These are phyloP conservation scores for Saitozyma podzolica DNA, from an alignment of 768 basidiomycete genomes.

Conservation along the genomic window DNA sequence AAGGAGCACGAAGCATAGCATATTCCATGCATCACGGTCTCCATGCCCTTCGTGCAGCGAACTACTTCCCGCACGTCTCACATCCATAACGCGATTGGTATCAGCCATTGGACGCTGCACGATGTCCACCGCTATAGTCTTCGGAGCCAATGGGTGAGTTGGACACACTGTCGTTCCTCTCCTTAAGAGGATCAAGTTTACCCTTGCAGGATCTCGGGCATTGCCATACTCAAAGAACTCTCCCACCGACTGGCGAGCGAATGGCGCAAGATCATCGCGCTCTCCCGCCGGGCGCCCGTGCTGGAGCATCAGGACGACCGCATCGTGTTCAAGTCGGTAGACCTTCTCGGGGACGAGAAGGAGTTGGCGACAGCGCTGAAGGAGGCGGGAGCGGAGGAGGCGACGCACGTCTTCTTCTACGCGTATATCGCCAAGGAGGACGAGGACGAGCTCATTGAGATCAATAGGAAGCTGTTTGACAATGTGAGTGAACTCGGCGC, in stretches of 20 bases:
- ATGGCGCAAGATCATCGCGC: background rate
- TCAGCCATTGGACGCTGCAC: background rate
- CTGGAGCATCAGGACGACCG: conserved; percentile 17
- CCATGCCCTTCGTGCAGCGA: too few species aligned
- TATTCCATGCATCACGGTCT: too few species aligned
- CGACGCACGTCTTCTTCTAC: conserved; percentile 6
- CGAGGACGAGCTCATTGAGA: conserved; percentile 26
- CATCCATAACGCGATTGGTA: background rate
- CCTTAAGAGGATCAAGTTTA: background rate
- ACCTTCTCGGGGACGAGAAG: background rate
- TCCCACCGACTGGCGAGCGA: background rate
- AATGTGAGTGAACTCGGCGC: conserved; percentile 32
- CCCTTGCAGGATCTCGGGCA: background rate
- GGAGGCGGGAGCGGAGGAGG: background rate
- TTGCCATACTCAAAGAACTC: background rate
- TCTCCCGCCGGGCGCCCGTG: background rate
- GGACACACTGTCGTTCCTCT: background rate
- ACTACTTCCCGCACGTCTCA: background rate
- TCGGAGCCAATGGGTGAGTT: background rate
- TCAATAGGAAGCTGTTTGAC: conserved; percentile 41
- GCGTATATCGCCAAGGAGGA: conserved; percentile 25
- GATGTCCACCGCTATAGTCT: background rate
- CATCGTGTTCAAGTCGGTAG: conserved; percentile 38
- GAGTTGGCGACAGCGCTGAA: background rate
- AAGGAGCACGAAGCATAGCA: too few species aligned